Percentiles rank a stretch among this genome's conserved stretches.
Conservation (phyloP, 2,329 filamentous ascomycete genomes). For the Exophiala bonariae region DNA sequence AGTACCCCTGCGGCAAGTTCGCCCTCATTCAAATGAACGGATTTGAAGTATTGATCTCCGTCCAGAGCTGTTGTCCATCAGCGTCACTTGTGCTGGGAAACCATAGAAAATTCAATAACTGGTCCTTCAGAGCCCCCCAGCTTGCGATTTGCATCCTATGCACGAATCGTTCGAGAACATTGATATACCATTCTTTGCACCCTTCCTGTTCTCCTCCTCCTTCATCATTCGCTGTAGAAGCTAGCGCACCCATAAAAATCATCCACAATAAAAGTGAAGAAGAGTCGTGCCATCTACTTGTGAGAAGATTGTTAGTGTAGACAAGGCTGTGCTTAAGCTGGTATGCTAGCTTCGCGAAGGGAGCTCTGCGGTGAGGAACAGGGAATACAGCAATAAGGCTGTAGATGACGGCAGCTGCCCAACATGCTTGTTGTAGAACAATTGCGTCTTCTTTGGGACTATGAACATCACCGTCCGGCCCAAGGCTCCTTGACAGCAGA, state of each 20-base stretch:
- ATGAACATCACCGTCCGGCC: not conserved
- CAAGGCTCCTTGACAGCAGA: constrained; percentile 27
- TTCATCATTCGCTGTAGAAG: too few species aligned
- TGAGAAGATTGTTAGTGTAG: not conserved
- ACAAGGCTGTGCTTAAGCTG: constrained; percentile 2
- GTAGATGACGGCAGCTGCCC: constrained; percentile 37
- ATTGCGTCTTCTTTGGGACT: not conserved
- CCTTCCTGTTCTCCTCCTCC: too few species aligned
- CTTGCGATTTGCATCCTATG: constrained; percentile 7
- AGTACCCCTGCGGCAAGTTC: too few species aligned
- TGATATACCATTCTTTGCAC: constrained; percentile 39
- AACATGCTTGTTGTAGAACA: constrained; percentile 29
- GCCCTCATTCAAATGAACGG: too few species aligned
- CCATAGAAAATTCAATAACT: constrained; percentile 16
- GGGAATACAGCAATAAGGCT: constrained; percentile 41
- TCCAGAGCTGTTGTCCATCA: constrained; percentile 12
- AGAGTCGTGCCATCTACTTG: constrained; percentile 3
- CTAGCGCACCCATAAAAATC: constrained; percentile 39
- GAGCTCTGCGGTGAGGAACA: constrained; percentile 29
- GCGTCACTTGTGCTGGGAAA: constrained; percentile 13
- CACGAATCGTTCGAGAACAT: constrained; percentile 10
- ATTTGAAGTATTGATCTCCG: constrained; percentile 12
- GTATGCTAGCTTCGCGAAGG: constrained; percentile 4
- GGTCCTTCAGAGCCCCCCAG: constrained; percentile 9
- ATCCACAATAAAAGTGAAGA: constrained; percentile 36